These are phyloP conservation scores for Oemleria cerasiformis DNA, from an alignment of 306 rosid genomes.

Conservation along the genomic window DNA sequence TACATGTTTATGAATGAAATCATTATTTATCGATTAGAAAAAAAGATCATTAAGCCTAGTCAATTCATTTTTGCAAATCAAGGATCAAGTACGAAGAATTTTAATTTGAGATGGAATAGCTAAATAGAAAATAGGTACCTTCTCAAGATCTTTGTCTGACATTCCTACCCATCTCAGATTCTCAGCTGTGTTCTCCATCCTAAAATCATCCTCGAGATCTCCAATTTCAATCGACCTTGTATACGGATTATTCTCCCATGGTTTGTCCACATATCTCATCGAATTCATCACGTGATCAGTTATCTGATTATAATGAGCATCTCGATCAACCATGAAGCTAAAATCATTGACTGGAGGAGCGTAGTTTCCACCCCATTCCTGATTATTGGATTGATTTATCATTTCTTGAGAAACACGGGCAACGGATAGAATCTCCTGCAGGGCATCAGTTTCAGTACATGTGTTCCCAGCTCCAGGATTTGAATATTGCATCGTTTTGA, in stretches of 20 bases:
- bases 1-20: too few relatives aligned
- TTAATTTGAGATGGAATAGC: neutral
- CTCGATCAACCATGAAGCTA: constrained; percentile 54
- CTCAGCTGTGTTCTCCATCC: constrained; percentile 49
- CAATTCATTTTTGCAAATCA: too few relatives aligned
- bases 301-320: constrained; percentile 28
- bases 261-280: constrained; percentile 37
- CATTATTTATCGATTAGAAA: too few relatives aligned
- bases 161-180: constrained; percentile 89
- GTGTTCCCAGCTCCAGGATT: constrained; percentile 26
- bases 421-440: constrained; percentile 87
- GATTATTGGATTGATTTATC: constrained; percentile 44
- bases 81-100: neutral
- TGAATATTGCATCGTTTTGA: constrained; percentile 39
- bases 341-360: constrained; percentile 48
- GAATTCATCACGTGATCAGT: constrained; percentile 33
- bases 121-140: constrained; percentile 42
- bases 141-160: constrained; percentile 54
- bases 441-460: constrained; percentile 46
- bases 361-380: constrained; percentile 43
- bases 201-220: constrained; percentile 49
- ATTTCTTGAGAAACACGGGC: constrained; percentile 75
- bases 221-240: constrained; percentile 49
- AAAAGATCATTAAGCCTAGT: too few relatives aligned
- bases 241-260: constrained; percentile 61